Evolutionary conservation across 495 filamentous ascomycete species (phyloP), one percentile per base, ranked within the genome.

Genomic region (Talaromyces wortmannii): DNA sequence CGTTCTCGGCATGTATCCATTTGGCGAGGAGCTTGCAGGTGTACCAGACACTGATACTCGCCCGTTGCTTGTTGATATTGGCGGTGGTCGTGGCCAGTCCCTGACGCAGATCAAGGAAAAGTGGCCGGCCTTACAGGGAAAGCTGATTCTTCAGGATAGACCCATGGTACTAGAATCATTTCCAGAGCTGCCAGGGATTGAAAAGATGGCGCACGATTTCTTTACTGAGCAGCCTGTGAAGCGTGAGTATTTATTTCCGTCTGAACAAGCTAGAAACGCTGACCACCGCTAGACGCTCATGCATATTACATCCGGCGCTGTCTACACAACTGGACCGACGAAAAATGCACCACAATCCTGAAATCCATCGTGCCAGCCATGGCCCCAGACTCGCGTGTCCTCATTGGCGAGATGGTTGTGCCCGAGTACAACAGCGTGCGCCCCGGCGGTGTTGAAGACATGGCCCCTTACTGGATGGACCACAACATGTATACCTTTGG

Each of bases 21-120:
- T 65, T 62, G 88, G 84, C 6, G 76, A 78, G n/a, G 88, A 91
- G 67, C 74, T 92, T 42, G 85, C 85, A 32, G 81, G 90, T 63
- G 79, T 90, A 4, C 78, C 85, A 47, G 88, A 91, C 29, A 23
- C 47, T 11, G 51, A 49, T 3, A 45, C 13, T 31, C 13, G 57
- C 13, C 44, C 52, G 17, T 60, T 85, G 1, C 57, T 84, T 2
- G 78, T 84, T n/a, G 82, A 85, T 63, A 66, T 83, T 0, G 81
- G 72, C 30, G 82, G 79, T 11, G 69, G 68, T 10, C 45, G 60
- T 3, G 81, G 81, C 1, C 75, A 82, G 45, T 77, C 83, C 50
- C 57, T 81, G 0, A 50, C 62, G 7, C 57, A 60, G 5, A 77
- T 84, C 54, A 56, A 52, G 5, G n/a, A 36, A 2, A 62, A 71